Base-by-base conservation (phyloP, 352 stramenopile genomes). In the Globisporangium solare region DNA sequence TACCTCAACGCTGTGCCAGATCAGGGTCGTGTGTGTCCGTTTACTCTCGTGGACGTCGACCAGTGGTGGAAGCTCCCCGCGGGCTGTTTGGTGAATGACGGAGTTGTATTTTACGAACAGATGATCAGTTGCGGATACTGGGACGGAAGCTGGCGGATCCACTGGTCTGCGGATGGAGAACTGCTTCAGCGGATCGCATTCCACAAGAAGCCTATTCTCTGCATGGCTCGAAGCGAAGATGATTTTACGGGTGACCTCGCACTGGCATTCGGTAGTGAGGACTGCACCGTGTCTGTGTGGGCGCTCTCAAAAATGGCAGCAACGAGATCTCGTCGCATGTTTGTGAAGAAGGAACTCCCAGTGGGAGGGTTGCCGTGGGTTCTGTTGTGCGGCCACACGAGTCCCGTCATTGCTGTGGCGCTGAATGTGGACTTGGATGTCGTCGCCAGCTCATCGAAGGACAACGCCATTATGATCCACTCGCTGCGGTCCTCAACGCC, bases 61-160 rank as follows among this genome's bases (percentile, higher is more conserved):
- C 83, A 94, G 61, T 94, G 83, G 83, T 94, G 83, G 83, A 88
- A 89, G 47, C 70, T 94, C 20, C 83, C 83, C 18, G 67, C 74
- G 6, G 83, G 83, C 14, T 92, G 81, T 20, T 64, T 89, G 11
- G 81, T 88, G 39, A 80, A 70, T 47, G 81, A 91, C 60, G 82
- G 83, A 37, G 79, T 94, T 14, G 83, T 94, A 41, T 94, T 92
- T 50, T 94, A 94, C 58, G 83, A 94, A 64, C 83, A 94, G 52
- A 94, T 94, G 83, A 91, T 94, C 57, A 94, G 83, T 66, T 94
- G 81, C 55, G 83, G 83, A 8, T 92, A 92, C 60, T 94, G 83
- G 80, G 84, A 94, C 66, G 84, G 84, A 14, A 92, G 84, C 50
- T 94, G 84, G 84, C 80, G 84, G 2, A 94, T 94, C 40, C 82